Percentiles rank a stretch among this genome's conserved stretches.
These are phyloP conservation scores for Cladosporium velox DNA, from an alignment of 2,329 filamentous ascomycete genomes.

Conservation along the genomic window DNA sequence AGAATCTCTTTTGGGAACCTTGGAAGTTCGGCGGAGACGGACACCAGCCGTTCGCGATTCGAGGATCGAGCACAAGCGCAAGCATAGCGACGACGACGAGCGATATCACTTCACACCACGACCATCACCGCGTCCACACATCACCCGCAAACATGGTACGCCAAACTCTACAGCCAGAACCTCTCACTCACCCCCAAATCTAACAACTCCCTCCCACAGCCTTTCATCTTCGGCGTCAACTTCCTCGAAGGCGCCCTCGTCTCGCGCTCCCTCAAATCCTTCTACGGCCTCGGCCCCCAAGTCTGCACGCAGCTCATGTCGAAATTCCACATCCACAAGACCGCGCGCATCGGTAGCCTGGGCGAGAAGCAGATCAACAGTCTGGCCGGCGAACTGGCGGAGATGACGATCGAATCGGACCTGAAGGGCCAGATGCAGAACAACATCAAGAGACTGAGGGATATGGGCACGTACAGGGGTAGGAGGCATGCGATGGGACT, in stretches of 20 bases:
- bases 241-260: constrained; percentile 83
- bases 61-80: background rate
- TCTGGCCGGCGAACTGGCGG: constrained; percentile 80
- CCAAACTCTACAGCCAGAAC: background rate
- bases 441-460: constrained; percentile 81
- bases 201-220: constrained; percentile 17
- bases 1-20: background rate
- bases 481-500: constrained; percentile 89
- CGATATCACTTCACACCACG: background rate
- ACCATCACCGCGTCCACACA: background rate
- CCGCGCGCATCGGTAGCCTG: constrained; percentile 74
- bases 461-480: constrained; percentile 88
- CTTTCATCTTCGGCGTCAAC: constrained; percentile 79
- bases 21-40: background rate
- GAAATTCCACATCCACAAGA: constrained; percentile 83
- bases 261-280: constrained; percentile 67
- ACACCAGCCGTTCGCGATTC: background rate
- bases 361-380: constrained; percentile 75
- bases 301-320: constrained; percentile 76
- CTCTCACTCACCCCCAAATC: background rate
- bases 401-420: constrained; percentile 94
- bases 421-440: constrained; percentile 74
- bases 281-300: constrained; percentile 80
- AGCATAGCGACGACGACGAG: background rate
- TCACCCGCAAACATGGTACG: constrained; percentile 18